Conservation (phyloP, 2,329 filamentous ascomycete species). For the Ascosphaera aggregata region DNA sequence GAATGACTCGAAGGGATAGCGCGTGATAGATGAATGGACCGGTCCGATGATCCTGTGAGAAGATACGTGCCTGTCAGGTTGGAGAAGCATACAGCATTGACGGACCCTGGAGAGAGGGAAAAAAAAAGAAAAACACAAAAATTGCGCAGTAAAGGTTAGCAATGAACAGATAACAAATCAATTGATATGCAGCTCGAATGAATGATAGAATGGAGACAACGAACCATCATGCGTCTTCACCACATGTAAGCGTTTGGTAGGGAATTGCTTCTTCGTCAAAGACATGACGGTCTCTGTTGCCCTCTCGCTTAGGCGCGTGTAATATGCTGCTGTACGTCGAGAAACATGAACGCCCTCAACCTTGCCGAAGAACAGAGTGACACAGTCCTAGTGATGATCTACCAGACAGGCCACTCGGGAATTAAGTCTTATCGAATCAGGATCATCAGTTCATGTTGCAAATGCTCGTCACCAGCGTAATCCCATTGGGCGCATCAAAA, state of each 20-base stretch:
- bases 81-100: constrained; percentile 52
- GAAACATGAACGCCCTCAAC: not conserved
- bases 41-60: constrained; percentile 68
- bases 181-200: not conserved
- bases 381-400: too few species aligned
- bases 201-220: constrained; percentile 1
- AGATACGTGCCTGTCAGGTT: constrained; percentile 52
- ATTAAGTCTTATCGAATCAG: too few species aligned
- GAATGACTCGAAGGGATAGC: constrained; percentile 18
- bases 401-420: too few species aligned
- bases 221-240: constrained; percentile 22
- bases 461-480: too few species aligned
- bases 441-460: too few species aligned
- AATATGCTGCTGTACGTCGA: not conserved
- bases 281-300: constrained; percentile 8
- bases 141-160: not conserved
- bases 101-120: constrained; percentile 28
- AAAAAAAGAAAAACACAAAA: not conserved
- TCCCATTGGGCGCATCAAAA: too few species aligned
- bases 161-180: not conserved
- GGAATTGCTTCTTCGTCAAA: constrained; percentile 12
- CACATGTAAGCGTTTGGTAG: constrained; percentile 18
- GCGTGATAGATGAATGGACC: constrained; percentile 69
- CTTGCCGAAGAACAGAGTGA: too few species aligned
- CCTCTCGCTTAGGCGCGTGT: not conserved